phyloP scores from a whole-genome alignment of 192 early-diverging fungal species.

The Coemansia sp. region DNA sequence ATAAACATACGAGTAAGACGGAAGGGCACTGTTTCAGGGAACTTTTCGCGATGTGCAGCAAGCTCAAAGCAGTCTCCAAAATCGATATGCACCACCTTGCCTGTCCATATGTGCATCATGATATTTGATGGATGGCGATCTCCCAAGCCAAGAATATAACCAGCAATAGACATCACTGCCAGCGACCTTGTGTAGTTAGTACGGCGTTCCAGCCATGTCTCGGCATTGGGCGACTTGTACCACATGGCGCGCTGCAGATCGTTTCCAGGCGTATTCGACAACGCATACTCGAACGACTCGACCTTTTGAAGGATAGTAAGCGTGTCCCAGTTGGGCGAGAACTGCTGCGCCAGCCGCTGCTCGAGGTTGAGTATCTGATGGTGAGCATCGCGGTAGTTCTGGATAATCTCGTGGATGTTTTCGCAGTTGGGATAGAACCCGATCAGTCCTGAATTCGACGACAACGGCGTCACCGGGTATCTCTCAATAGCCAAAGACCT shows the following conservation, averaged over 20 bases:
- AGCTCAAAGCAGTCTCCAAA: conserved; percentile 99
- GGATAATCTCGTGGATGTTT: conserved; percentile 88
- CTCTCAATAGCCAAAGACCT: conserved; percentile 88
- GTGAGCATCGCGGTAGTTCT: conserved; percentile 80
- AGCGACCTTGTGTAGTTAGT: conserved; percentile 95
- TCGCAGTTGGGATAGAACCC: conserved; percentile 94
- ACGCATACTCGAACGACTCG: conserved; percentile 92
- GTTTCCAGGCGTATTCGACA: conserved; percentile 93
- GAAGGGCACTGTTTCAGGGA: conserved; percentile 99
- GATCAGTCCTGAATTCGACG: conserved; percentile 93
- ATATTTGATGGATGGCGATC: conserved; percentile 98
- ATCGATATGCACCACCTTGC: conserved; percentile 98
- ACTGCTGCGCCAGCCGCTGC: conserved; percentile 82
- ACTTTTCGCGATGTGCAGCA: conserved; percentile 94
- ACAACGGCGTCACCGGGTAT: conserved; percentile 94
- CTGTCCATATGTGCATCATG: conserved; percentile 91
- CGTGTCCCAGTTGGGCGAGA: conserved; percentile 92
- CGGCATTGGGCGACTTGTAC: conserved; percentile 95
- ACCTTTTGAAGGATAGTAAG: conserved; percentile 92
- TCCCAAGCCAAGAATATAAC: conserved; percentile 95
- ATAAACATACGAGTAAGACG: conserved; percentile 95
- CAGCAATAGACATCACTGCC: conserved; percentile 99
- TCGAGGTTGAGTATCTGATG: conserved; percentile 89
- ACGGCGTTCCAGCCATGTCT: conserved; percentile 95
- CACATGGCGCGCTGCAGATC: conserved; percentile 94